These are phyloP conservation scores for Mycosphaerella sp. DNA, from an alignment of 2,329 filamentous ascomycete species.

Conservation along the genomic window DNA sequence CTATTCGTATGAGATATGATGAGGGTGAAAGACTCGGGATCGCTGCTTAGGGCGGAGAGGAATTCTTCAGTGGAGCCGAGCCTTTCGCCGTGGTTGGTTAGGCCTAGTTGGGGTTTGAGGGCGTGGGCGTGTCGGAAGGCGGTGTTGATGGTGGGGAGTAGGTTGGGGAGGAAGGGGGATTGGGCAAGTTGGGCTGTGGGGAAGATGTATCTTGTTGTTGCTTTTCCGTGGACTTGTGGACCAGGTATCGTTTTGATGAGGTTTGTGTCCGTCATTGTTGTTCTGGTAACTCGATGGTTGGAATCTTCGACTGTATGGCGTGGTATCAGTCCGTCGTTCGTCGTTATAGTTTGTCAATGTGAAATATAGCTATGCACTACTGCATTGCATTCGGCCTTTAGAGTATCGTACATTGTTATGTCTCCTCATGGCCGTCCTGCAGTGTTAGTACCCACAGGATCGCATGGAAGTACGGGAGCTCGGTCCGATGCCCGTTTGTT, in stretches of 20 bases:
- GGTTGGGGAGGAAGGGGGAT: conserved; percentile 10
- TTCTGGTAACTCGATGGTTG: background rate
- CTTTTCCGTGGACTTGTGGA: conserved; percentile 1
- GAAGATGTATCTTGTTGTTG: conserved; percentile 9
- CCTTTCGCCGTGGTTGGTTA: conserved; percentile 3
- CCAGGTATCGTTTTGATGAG: conserved; percentile 1
- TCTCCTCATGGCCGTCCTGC: too few species aligned
- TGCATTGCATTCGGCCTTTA: too few species aligned
- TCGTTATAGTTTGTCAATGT: too few species aligned
- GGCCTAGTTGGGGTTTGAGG: conserved; percentile 10
- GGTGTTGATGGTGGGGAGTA: conserved; percentile 15
- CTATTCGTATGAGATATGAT: conserved; percentile 4
- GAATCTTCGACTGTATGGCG: background rate
- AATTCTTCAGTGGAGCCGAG: conserved; percentile 14
- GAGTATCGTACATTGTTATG: too few species aligned
- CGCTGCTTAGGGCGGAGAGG: conserved; percentile 5
- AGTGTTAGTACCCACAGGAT: too few species aligned
- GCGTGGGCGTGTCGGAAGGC: conserved; percentile 11
- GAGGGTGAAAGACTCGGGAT: conserved; percentile 18
- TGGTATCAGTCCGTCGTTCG: too few species aligned
- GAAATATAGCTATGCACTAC: too few species aligned
- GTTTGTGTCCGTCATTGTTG: background rate
- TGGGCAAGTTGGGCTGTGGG: conserved; percentile 6
- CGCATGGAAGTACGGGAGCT: too few species aligned
- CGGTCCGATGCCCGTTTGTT: too few species aligned